Base-by-base conservation (phyloP, 2,329 filamentous ascomycete genomes). In the Tolypocladium inflatum region DNA sequence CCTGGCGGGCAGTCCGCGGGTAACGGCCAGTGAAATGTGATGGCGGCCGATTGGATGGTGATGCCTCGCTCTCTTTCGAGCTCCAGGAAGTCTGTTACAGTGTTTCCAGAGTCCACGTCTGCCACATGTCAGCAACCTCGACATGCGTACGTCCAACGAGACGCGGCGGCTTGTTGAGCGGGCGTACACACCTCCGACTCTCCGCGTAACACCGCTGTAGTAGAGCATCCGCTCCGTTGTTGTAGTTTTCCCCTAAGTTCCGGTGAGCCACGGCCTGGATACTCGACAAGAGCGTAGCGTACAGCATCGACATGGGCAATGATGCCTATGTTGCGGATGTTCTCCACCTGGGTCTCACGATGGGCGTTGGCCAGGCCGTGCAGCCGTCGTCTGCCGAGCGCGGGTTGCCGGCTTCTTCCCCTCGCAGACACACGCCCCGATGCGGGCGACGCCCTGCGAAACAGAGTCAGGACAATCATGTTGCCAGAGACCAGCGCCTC, bases 171-270 rank as follows among this genome's bases (percentile, higher is more conserved):
- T n/a, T 15, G 38, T 21, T 33, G 37, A 33, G 19, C 15, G 9
- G n/a, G 19, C 19, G 48, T n/a, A 71, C 79, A 54, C 68, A 82
- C 81, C 81, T 76, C 94, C 94, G 68, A 97, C 85, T 71, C 92
- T 82, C 63, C 90, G 82, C 11, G 92, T 96, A 61, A 92, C 86
- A 54, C 94, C 93, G 70, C 91, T 95, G 68, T 97, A 96, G 70
- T 91, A 97, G 68, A 99, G 88, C 93, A 97, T 97, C 59, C 94
- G 91, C 84, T 99, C 94, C 4, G 94, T 97, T 0, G 94, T 99
- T 0, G 94, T 97, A 1, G 94, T 99, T 79, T 99, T 99, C 10
- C 94, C 94, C 81, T 84, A 56, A 21, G 51, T 11, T 4, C 45
- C 41, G 54, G 54, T 68, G 15, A 64, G 56, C 26, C 6, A 55